A percentile compares a stretch with the other conserved stretches of the same genome.
Conservation (phyloP, 768 basidiomycete genomes). For the Boletus barrowsii region DNA sequence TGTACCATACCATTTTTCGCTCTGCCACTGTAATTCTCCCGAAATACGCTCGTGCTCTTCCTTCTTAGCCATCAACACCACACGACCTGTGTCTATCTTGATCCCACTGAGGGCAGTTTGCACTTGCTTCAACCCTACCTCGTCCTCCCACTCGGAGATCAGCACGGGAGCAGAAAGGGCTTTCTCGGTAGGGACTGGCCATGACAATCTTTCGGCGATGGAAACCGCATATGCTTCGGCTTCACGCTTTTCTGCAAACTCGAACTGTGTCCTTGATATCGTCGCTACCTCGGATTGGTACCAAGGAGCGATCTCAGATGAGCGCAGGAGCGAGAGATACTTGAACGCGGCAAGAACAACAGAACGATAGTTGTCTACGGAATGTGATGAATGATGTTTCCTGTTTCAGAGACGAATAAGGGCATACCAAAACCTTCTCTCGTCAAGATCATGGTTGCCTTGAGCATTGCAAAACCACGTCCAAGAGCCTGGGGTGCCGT, state of each 20-base stretch:
- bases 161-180: slow-evolving; percentile 70
- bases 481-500: slow-evolving; percentile 68
- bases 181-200: slow-evolving; percentile 79
- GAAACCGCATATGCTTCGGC: slow-evolving; percentile 79
- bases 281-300: slow-evolving; percentile 74
- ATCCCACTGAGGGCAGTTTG: slow-evolving; percentile 60
- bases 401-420: background rate
- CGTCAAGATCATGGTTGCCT: slow-evolving; percentile 77
- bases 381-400: slow-evolving; percentile 5
- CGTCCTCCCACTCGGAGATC: slow-evolving; percentile 69
- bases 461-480: slow-evolving; percentile 88
- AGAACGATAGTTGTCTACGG: slow-evolving; percentile 62
- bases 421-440: slow-evolving; percentile 78
- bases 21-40: slow-evolving; percentile 56
- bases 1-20: slow-evolving; percentile 93
- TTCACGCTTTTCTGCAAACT: slow-evolving; percentile 80
- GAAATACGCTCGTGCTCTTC: slow-evolving; percentile 55
- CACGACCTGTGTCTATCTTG: slow-evolving; percentile 56
- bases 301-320: slow-evolving; percentile 57
- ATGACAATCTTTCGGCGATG: slow-evolving; percentile 70
- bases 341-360: slow-evolving; percentile 72
- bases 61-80: slow-evolving; percentile 76
- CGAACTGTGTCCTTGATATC: slow-evolving; percentile 73
- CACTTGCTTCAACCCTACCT: slow-evolving; percentile 49
- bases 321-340: slow-evolving; percentile 69